These are phyloP conservation scores for Amaranthus cruentus DNA, from an alignment of 148 eudicot species.

Conservation along the genomic window DNA sequence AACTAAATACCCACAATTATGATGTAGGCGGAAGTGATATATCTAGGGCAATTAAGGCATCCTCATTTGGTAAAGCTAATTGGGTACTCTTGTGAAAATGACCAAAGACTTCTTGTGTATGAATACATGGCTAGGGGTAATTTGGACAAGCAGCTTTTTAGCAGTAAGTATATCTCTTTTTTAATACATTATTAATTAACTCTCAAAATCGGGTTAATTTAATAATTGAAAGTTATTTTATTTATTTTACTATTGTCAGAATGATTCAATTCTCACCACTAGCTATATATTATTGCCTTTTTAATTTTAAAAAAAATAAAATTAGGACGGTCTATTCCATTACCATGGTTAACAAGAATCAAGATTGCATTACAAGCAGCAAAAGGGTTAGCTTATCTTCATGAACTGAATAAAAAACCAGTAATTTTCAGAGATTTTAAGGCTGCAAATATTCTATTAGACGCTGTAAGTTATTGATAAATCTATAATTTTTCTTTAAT, in stretches of 20 bases:
- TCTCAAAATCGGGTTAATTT: no score
- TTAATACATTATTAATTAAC: neutral
- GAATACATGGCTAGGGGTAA: conserved; percentile 82
- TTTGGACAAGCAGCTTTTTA: conserved; percentile 64
- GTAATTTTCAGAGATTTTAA: conserved; percentile 75
- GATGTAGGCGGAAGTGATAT: conserved; percentile 70
- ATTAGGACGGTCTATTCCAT: conserved; percentile 47
- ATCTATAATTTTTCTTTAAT: neutral
- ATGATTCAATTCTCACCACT: conserved; percentile 10
- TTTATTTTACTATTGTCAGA: no score
- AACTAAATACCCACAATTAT: neutral
- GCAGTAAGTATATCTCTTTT: conserved; percentile 39
- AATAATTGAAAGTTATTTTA: no score
- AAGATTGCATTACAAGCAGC: conserved; percentile 75
- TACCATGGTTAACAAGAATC: conserved; percentile 77
- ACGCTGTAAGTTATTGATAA: conserved; percentile 43
- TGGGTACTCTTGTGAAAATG: conserved; percentile 83
- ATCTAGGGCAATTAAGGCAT: conserved; percentile 85
- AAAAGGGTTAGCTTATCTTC: conserved; percentile 74
- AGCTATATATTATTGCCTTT: neutral
- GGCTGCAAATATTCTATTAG: conserved; percentile 67
- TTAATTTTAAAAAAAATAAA: conserved; percentile 2
- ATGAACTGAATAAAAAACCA: conserved; percentile 51
- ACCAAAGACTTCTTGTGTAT: conserved; percentile 83
- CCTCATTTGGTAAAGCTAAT: conserved; percentile 77